phyloP scores from a whole-genome alignment of 2,329 filamentous ascomycete genomes.

The Neofusicoccum laricinum region DNA sequence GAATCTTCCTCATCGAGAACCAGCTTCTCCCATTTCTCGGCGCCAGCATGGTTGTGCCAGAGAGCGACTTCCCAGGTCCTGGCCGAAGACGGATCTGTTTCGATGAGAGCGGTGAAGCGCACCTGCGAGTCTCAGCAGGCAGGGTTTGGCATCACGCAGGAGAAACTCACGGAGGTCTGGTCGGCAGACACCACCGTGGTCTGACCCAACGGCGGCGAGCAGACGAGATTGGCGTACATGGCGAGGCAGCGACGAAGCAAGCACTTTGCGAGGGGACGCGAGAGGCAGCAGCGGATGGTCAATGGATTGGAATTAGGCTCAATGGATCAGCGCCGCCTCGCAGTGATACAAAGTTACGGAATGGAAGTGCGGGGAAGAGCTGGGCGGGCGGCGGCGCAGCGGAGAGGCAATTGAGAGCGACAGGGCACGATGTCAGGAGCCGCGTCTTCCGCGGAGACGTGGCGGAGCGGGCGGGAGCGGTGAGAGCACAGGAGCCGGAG shows the following conservation, averaged over 20 bases:
- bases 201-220: slow-evolving; percentile 72
- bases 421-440: no score
- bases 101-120: slow-evolving; percentile 66
- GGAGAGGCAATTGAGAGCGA: neutral
- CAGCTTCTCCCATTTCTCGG: slow-evolving; percentile 58
- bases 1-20: neutral
- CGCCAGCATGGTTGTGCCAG: slow-evolving; percentile 65
- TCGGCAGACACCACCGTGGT: slow-evolving; percentile 58
- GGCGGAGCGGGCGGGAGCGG: neutral
- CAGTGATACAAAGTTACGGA: neutral
- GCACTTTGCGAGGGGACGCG: neutral
- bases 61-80: slow-evolving; percentile 69
- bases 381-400: neutral
- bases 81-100: slow-evolving; percentile 57
- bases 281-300: slow-evolving; percentile 4
- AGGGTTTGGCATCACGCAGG: slow-evolving; percentile 18
- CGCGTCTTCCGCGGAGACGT: neutral
- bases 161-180: slow-evolving; percentile 35
- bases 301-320: slow-evolving; percentile 1
- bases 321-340: neutral
- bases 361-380: slow-evolving; percentile 4
- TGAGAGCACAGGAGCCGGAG: neutral
- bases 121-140: slow-evolving; percentile 35
- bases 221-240: slow-evolving; percentile 56
- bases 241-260: neutral